phyloP scores from a whole-genome alignment of 805 yeast species.

The Candida railenensis region DNA sequence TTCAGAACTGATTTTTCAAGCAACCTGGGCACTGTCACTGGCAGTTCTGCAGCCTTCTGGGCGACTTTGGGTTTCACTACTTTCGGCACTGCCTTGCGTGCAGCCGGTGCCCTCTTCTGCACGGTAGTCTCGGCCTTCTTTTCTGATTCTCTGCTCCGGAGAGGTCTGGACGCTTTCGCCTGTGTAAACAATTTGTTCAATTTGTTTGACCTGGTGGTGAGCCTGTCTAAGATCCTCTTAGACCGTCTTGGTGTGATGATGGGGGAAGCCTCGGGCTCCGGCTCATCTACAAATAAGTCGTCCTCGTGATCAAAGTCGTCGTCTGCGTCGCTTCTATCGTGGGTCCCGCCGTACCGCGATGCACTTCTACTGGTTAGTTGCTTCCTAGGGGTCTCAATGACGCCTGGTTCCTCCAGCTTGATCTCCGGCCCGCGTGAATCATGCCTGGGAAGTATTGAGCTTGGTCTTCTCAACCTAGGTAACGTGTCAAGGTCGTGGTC shows the following conservation, averaged over 20 bases:
- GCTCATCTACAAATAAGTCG: background rate
- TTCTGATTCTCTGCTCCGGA: background rate
- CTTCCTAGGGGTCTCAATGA: background rate
- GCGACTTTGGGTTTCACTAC: too few species aligned
- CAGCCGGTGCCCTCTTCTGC: too few species aligned
- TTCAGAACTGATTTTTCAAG: too few species aligned
- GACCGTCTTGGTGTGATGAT: slow-evolving; percentile 2
- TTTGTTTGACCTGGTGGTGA: background rate
- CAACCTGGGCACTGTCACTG: too few species aligned
- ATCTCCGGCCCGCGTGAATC: background rate
- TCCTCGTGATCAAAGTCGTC: background rate
- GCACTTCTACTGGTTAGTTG: background rate
- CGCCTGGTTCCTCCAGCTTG: background rate
- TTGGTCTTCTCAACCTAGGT: slow-evolving; percentile 10
- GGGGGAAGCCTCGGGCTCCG: slow-evolving; percentile 5
- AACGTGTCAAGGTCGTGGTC: slow-evolving; percentile 14
- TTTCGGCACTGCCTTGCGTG: too few species aligned
- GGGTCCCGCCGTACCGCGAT: too few species aligned
- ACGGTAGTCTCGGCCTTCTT: background rate
- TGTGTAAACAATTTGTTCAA: background rate
- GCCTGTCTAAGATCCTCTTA: background rate
- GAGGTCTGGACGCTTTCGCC: background rate
- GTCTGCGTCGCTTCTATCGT: slow-evolving; percentile 3
- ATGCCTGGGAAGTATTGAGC: background rate
- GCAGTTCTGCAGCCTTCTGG: too few species aligned